phyloP scores from a whole-genome alignment of 257 asterid species.

The Lantana camara region DNA sequence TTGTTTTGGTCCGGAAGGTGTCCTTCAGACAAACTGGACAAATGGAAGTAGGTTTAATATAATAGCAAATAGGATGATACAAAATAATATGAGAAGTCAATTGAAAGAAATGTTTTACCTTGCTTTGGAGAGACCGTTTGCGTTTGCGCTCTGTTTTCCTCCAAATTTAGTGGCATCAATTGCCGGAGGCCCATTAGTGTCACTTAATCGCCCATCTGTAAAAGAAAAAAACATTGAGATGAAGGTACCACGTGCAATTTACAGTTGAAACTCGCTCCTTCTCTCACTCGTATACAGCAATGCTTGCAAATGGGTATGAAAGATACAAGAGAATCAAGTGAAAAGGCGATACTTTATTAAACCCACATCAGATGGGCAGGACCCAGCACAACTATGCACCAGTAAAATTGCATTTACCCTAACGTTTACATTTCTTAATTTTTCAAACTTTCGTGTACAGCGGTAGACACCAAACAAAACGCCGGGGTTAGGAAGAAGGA shows the following conservation, averaged over 20 bases:
- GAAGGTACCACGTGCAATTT: conserved; percentile 8
- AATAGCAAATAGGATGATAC: not conserved
- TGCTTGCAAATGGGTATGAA: not conserved
- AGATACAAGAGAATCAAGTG: not conserved
- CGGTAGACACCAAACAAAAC: conserved; percentile 1
- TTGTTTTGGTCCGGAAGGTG: conserved; percentile 27
- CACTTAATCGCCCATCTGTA: conserved; percentile 34
- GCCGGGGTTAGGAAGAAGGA: not conserved
- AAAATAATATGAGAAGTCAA: not conserved
- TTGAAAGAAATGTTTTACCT: conserved; percentile 38
- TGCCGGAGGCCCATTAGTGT: conserved; percentile 34
- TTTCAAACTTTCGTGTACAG: not conserved
- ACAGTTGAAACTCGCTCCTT: not conserved
- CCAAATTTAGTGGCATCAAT: conserved; percentile 31
- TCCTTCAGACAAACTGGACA: conserved; percentile 44
- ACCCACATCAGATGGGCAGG: not conserved
- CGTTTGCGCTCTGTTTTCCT: conserved; percentile 37
- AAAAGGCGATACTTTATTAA: not conserved
- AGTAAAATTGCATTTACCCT: not conserved
- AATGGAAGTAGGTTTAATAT: conserved; percentile 19
- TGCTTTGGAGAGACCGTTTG: conserved; percentile 44
- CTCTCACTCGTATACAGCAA: not conserved
- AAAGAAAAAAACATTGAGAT: conserved; percentile 9
- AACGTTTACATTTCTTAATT: too few species aligned
- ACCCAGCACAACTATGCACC: conserved; percentile 4